Evolutionary conservation across 192 early-diverging fungal genomes (phyloP).

Genomic region (Phlyctochytrium bullatum): DNA sequence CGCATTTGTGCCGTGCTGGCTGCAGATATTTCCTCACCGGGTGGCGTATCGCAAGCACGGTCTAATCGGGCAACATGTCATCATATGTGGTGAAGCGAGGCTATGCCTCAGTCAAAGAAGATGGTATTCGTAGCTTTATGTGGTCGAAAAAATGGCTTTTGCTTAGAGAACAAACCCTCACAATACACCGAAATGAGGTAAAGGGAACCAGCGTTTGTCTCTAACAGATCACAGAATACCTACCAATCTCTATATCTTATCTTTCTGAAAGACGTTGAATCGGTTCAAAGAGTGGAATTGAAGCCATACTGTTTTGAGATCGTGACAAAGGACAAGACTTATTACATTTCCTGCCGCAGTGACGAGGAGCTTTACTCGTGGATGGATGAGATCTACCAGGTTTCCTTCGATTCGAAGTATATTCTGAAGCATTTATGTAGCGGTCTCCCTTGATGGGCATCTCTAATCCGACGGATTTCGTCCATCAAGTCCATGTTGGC

Average conservation of each 20-base stretch:
- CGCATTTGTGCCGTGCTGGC: too few species aligned
- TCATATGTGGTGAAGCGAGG: conserved; percentile 68
- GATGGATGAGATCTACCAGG: conserved; percentile 97
- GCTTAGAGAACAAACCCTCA: conserved; percentile 82
- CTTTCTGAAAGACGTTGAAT: conserved; percentile 88
- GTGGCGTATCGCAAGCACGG: too few species aligned
- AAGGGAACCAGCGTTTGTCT: neutral
- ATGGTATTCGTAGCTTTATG: conserved; percentile 83
- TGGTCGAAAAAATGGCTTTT: conserved; percentile 93
- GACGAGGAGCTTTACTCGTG: conserved; percentile 98
- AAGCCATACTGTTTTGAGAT: conserved; percentile 95
- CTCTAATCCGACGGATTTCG: conserved; percentile 80
- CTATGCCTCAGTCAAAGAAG: conserved; percentile 84
- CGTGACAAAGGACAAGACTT: conserved; percentile 87
- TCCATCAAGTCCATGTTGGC: conserved; percentile 76
- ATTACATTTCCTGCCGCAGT: conserved; percentile 86
- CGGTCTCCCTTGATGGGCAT: conserved; percentile 72
- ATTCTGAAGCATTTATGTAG: too few species aligned
- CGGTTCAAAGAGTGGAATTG: conserved; percentile 81
- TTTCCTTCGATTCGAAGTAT: conserved; percentile 27
- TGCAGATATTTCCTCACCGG: too few species aligned
- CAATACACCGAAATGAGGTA: conserved; percentile 93
- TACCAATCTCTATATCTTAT: conserved; percentile 84
- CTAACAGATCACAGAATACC: conserved; percentile 52
- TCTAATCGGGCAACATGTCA: conserved; percentile 18